Conservation (phyloP, 2,329 filamentous ascomycete genomes). For the Alternaria metachromatica region DNA sequence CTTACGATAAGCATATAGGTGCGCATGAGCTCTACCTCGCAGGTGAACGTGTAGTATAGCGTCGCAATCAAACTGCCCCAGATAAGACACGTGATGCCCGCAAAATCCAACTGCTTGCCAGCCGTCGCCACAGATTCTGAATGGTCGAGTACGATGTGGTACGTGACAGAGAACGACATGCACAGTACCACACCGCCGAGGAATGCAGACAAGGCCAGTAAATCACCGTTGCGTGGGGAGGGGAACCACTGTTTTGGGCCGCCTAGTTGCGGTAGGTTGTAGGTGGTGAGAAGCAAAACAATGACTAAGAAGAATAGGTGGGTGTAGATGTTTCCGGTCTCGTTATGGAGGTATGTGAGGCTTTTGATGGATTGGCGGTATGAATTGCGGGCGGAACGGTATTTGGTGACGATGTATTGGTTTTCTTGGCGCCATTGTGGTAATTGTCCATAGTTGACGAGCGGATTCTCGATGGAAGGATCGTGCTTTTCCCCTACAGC, state of each 20-base stretch:
- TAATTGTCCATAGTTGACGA: not conserved
- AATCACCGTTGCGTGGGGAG: not conserved
- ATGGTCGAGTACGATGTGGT: not conserved
- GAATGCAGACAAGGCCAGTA: not conserved
- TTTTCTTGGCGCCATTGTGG: not conserved
- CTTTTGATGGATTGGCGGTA: not conserved
- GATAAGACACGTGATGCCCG: not conserved
- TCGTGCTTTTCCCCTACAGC: not conserved
- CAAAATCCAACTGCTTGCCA: not conserved
- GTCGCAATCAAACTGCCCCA: not conserved
- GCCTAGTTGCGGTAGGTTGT: not conserved
- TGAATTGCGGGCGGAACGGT: not conserved
- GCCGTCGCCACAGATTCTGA: not conserved
- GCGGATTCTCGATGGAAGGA: not conserved
- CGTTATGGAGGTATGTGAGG: not conserved
- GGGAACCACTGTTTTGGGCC: not conserved
- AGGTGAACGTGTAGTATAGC: not conserved
- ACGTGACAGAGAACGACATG: not conserved
- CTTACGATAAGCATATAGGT: not conserved
- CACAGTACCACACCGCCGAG: not conserved
- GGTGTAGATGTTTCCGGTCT: not conserved
- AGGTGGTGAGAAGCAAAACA: not conserved
- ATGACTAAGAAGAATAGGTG: not conserved
- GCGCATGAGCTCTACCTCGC: not conserved
- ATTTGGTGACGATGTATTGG: not conserved